Evolutionary conservation across 768 basidiomycete species (phyloP).

Genomic region (Amyloporia xantha): DNA sequence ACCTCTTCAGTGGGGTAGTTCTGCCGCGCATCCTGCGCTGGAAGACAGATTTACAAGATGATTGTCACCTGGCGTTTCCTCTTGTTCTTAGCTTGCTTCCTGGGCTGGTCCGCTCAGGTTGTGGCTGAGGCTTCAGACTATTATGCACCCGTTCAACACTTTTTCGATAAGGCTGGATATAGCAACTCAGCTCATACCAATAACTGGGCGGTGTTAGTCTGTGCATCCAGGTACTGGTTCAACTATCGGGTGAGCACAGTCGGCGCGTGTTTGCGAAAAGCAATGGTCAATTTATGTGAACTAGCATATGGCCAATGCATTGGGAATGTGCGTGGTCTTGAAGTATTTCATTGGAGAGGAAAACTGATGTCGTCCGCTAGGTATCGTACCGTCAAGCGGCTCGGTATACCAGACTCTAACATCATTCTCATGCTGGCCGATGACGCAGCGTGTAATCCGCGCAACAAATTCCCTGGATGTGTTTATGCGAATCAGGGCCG

Average conservation of each 20-base stretch:
- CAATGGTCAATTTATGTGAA: too few relatives aligned
- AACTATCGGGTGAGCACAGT: conserved; percentile 87
- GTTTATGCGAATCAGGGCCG: conserved; percentile 88
- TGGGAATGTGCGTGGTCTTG: conserved; percentile 88
- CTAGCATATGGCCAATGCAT: conserved; percentile 97
- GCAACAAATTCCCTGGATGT: conserved; percentile 87
- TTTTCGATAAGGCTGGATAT: conserved; percentile 5
- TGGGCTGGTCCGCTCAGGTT: too few relatives aligned
- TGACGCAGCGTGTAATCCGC: conserved; percentile 88
- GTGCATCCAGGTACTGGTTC: conserved; percentile 95
- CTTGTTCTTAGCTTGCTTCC: too few relatives aligned
- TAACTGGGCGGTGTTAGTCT: conserved; percentile 98
- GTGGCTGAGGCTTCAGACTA: too few relatives aligned
- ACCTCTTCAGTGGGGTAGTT: too few relatives aligned
- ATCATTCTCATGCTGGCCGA: conserved; percentile 99
- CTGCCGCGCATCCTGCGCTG: too few relatives aligned
- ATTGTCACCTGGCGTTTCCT: too few relatives aligned
- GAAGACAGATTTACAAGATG: too few relatives aligned
- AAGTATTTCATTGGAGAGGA: too few relatives aligned
- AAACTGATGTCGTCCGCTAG: too few relatives aligned
- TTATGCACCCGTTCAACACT: conserved; percentile 5
- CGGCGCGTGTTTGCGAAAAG: too few relatives aligned
- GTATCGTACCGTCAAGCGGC: conserved; percentile 97
- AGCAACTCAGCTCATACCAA: conserved; percentile 63
- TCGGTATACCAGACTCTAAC: conserved; percentile 97